Conservation (phyloP, 192 early-diverging fungal species). For the Entophlyctis luteolus region DNA sequence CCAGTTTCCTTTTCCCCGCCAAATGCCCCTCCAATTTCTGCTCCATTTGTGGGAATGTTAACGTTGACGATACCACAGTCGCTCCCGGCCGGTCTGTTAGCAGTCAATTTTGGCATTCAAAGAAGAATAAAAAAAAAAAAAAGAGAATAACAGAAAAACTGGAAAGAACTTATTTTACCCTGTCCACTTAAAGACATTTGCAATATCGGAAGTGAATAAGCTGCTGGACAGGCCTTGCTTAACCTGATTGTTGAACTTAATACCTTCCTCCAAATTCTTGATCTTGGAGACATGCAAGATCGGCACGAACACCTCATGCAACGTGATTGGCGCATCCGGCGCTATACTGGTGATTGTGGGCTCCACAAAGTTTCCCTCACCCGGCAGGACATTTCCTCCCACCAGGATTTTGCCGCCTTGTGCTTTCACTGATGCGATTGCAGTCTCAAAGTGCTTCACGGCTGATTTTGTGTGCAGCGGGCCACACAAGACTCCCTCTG, state of each 20-base stretch:
- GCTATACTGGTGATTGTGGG: slow-evolving; percentile 85
- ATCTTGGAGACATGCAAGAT: slow-evolving; percentile 47
- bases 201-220: slow-evolving; percentile 77
- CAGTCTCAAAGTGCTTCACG: slow-evolving; percentile 68
- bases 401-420: slow-evolving; percentile 76
- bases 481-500: slow-evolving; percentile 76
- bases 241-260: slow-evolving; percentile 84
- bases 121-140: not conserved
- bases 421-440: slow-evolving; percentile 70
- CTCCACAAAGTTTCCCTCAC: slow-evolving; percentile 84
- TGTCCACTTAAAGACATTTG: slow-evolving; percentile 88
- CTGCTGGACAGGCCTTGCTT: slow-evolving; percentile 80
- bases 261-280: slow-evolving; percentile 74
- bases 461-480: slow-evolving; percentile 87
- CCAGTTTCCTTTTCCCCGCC: slow-evolving; percentile 98
- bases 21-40: slow-evolving; percentile 96
- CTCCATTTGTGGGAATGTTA: slow-evolving; percentile 95
- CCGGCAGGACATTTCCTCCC: slow-evolving; percentile 74
- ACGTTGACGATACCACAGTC: slow-evolving; percentile 91
- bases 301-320: slow-evolving; percentile 93
- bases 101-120: not conserved
- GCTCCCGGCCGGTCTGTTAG: slow-evolving; percentile 65
- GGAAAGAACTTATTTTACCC: slow-evolving; percentile 35
- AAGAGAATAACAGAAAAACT: not conserved
- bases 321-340: slow-evolving; percentile 71